Evolutionary conservation across 345 rosid species (phyloP), one percentile per base, ranked within the genome.

Genomic region (Sisymbrium altissimum): DNA sequence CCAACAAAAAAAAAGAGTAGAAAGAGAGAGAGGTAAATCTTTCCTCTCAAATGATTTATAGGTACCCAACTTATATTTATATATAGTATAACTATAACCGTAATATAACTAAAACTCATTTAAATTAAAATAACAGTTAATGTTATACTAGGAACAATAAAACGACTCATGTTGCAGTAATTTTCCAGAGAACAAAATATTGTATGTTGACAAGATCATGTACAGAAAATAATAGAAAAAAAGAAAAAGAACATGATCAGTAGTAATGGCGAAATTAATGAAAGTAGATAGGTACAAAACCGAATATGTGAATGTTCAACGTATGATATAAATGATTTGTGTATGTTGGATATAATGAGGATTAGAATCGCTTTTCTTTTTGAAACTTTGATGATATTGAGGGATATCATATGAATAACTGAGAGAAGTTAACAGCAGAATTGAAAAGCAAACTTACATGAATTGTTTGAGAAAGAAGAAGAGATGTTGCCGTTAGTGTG

Each of bases 401-500:
- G 19, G 21, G 65, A 33, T 57, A 19, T 55, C n/a, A 43, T 33
- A 36, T 53, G 58, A 50, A 59, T 14, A 33, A n/a, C 9, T 59
- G 9, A 27, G 25, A 49, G 17, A 54, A 40, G 27, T 1, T 35
- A 60, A 46, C 19, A 65, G 49, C 49, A 74, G 14, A 18, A 36
- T 3, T 49, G 29, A 35, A 62, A 41, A 53, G 19, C 32, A 68
- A 39, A 21, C 70, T 70, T 70, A 76, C 80, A 29, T 54, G 60
- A 54, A 29, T 29, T 53, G 35, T 70, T 63, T 65, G 66, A 57
- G 61, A 76, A 46, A 68, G 79, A 53, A 56, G 75, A 2, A 45
- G 71, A 70, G 59, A 76, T 69, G 44, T 30, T 7, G 59, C 79
- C 79, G 70, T 70, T 67, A 58, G 49, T 63, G 71, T 70, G 71